Evolutionary conservation across 768 basidiomycete species (phyloP).

Genomic region (Lanmaoa rubissima): DNA sequence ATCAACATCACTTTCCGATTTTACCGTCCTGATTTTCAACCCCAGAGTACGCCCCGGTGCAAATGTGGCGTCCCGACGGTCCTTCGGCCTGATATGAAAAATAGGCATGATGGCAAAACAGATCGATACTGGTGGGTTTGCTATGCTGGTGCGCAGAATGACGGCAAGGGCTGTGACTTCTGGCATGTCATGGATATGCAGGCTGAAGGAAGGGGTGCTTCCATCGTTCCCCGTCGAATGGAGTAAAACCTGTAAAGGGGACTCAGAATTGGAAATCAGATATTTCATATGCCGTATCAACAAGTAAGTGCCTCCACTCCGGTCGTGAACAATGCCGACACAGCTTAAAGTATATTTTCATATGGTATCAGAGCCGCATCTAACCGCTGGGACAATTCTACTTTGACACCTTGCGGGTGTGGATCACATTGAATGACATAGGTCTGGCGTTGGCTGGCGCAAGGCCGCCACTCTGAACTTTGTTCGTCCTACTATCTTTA

Average conservation of each 20-base stretch:
- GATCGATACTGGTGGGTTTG: constrained; percentile 76
- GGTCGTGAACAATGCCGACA: neutral
- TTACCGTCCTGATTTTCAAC: constrained; percentile 77
- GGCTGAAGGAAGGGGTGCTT: constrained; percentile 60
- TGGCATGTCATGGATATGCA: constrained; percentile 74
- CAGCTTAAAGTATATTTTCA: neutral
- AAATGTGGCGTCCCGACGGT: constrained; percentile 71
- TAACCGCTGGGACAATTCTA: neutral
- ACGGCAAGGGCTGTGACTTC: constrained; percentile 76
- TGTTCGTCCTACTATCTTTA: neutral
- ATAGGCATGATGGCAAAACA: constrained; percentile 49
- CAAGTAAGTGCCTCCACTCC: constrained; percentile 1
- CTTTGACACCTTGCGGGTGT: neutral
- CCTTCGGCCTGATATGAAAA: constrained; percentile 78
- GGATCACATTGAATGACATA: neutral
- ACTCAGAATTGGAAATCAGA: neutral
- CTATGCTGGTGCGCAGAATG: constrained; percentile 77
- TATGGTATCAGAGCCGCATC: neutral
- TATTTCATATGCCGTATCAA: neutral
- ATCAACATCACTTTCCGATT: constrained; percentile 89
- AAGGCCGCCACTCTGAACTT: neutral
- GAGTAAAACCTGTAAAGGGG: neutral
- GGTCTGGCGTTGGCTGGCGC: neutral
- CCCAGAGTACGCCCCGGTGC: constrained; percentile 65
- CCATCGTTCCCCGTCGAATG: constrained; percentile 19